Conservation (phyloP, 805 yeast species). For the Candida peoriensis region DNA sequence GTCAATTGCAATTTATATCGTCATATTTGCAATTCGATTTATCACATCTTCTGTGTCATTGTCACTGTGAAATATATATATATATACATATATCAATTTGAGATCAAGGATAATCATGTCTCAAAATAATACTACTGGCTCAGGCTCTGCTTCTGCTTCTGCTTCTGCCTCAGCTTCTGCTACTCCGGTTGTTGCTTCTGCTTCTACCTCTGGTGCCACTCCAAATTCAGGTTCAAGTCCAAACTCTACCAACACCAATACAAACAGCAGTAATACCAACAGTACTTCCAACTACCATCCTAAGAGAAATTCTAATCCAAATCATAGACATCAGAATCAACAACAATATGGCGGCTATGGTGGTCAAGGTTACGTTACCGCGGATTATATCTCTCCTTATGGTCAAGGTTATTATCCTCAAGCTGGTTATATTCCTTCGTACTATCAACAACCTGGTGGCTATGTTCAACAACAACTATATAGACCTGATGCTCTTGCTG, state of each 20-base stretch:
- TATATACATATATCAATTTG: no score
- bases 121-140: no score
- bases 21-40: no score
- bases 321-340: conserved; percentile 9
- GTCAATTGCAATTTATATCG: no score
- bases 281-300: conserved; percentile 8
- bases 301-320: conserved; percentile 11
- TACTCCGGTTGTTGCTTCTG: no score
- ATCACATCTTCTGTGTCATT: no score
- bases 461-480: conserved; percentile 6
- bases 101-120: no score
- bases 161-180: no score
- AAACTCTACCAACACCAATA: no score
- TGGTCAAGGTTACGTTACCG: conserved; percentile 6
- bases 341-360: conserved; percentile 5
- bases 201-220: no score
- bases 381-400: background rate
- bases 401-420: conserved; percentile 8
- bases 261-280: background rate
- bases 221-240: no score
- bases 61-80: no score
- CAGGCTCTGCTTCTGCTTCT: conserved; percentile 39
- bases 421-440: conserved; percentile 6
- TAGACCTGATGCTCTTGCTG: conserved; percentile 4
- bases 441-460: conserved; percentile 1